phyloP scores from a whole-genome alignment of 495 filamentous ascomycete species.

The Amorphotheca resinae region DNA sequence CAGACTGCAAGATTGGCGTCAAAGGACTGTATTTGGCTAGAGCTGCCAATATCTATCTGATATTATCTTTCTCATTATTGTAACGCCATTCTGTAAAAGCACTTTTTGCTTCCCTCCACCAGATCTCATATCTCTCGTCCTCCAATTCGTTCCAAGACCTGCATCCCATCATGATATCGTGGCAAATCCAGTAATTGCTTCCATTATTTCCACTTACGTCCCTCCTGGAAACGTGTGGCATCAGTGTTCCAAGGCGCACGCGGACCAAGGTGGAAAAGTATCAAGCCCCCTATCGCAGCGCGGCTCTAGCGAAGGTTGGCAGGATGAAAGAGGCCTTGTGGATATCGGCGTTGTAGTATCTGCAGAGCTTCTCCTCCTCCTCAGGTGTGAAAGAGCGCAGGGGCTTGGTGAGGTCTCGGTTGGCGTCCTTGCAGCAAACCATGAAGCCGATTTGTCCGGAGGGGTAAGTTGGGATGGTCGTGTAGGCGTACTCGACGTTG shows the following conservation, averaged over 20 bases:
- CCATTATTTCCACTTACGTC: background rate
- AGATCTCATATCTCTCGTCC: background rate
- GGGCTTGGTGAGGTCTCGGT: conserved; percentile 70
- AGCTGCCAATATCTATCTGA: too few species aligned
- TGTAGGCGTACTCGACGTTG: conserved; percentile 95
- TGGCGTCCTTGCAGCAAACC: conserved; percentile 93
- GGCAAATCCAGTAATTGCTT: background rate
- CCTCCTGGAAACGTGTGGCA: background rate
- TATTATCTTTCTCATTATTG: too few species aligned
- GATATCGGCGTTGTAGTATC: conserved; percentile 92
- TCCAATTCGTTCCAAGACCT: background rate
- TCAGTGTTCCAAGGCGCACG: background rate
- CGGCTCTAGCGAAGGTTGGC: conserved; percentile 81
- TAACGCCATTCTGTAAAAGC: too few species aligned
- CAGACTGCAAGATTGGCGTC: too few species aligned
- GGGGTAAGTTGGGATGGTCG: conserved; percentile 98
- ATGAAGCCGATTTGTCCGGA: conserved; percentile 99
- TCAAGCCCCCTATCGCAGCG: conserved; percentile 37
- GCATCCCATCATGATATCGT: conserved; percentile 6
- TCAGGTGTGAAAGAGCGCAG: conserved; percentile 65
- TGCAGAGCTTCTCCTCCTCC: conserved; percentile 83
- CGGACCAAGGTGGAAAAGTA: background rate
- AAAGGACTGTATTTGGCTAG: too few species aligned
- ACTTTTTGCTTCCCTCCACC: background rate
- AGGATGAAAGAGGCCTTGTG: conserved; percentile 89